Evolutionary conservation across 1,284 basidiomycete genomes (phyloP).

Genomic region (Ceratobasidium sp.): DNA sequence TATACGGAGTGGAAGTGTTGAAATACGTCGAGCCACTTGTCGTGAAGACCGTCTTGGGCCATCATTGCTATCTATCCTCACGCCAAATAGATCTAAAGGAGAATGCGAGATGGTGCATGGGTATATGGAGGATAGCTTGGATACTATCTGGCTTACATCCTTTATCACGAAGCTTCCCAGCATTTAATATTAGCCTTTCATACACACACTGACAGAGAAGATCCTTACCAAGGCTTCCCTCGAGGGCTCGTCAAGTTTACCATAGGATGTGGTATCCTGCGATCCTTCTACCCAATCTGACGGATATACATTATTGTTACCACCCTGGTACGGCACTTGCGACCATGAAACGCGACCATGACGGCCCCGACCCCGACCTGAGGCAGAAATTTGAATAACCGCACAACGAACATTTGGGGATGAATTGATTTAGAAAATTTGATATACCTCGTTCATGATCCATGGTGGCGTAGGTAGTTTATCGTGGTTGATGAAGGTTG

Average conservation of each 20-base stretch:
- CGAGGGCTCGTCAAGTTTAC: background rate
- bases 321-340: background rate
- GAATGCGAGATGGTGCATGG: background rate
- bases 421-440: too few species aligned
- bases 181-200: background rate
- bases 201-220: background rate
- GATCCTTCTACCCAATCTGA: background rate
- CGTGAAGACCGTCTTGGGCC: constrained; percentile 3
- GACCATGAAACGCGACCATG: too few species aligned
- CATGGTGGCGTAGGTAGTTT: too few species aligned
- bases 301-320: background rate
- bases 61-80: constrained; percentile 9
- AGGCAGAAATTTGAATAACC: too few species aligned
- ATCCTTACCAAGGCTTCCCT: background rate
- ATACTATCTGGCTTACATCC: constrained; percentile 1
- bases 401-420: too few species aligned
- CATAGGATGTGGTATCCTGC: background rate
- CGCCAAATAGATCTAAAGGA: constrained; percentile 10
- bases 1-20: background rate
- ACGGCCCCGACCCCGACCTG: too few species aligned
- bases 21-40: constrained; percentile 1
- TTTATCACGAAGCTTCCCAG: background rate
- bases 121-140: background rate
- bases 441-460: too few species aligned
- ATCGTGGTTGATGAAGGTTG: too few species aligned